Conservation (phyloP, 345 rosid species). For the Stellera chamaejasme region DNA sequence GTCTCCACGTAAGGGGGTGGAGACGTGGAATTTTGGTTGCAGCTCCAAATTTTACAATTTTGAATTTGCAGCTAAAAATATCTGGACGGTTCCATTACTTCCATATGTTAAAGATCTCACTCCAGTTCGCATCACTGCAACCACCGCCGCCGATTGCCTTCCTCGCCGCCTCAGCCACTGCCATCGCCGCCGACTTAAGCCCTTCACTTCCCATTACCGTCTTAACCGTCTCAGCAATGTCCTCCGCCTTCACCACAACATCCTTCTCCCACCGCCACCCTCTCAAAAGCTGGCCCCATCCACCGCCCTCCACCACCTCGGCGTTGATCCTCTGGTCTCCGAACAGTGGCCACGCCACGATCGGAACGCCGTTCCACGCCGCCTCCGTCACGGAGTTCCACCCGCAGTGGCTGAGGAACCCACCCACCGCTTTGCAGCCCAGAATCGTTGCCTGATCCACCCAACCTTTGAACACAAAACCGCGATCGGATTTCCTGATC, state of each 20-base stretch:
- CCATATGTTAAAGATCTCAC: conserved; percentile 4
- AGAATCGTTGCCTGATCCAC: conserved; percentile 32
- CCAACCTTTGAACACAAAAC: conserved; percentile 25
- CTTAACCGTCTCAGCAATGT: conserved; percentile 23
- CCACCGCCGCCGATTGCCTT: conserved; percentile 25
- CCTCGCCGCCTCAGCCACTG: conserved; percentile 23
- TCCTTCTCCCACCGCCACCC: conserved; percentile 24
- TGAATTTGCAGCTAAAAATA: too few relatives aligned
- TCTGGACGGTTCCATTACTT: background rate
- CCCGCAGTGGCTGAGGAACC: conserved; percentile 30
- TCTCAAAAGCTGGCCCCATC: conserved; percentile 24
- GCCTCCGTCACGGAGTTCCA: conserved; percentile 46
- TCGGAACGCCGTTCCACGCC: conserved; percentile 22
- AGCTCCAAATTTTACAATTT: too few relatives aligned
- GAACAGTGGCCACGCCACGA: conserved; percentile 32
- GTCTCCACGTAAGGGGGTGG: too few relatives aligned
- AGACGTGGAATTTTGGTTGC: too few relatives aligned
- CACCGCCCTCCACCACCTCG: conserved; percentile 17
- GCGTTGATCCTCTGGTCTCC: conserved; percentile 44
- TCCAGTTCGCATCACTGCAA: conserved; percentile 6
- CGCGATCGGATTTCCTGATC: conserved; percentile 18
- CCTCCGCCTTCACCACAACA: conserved; percentile 24
- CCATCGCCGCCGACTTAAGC: conserved; percentile 14
- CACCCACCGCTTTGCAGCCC: conserved; percentile 22
- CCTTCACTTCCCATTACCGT: conserved; percentile 24